A percentile compares a stretch with the other conserved stretches of the same genome.
phyloP scores from a whole-genome alignment of 2,329 filamentous ascomycete species.

The Apiospora kogelbergensis region DNA sequence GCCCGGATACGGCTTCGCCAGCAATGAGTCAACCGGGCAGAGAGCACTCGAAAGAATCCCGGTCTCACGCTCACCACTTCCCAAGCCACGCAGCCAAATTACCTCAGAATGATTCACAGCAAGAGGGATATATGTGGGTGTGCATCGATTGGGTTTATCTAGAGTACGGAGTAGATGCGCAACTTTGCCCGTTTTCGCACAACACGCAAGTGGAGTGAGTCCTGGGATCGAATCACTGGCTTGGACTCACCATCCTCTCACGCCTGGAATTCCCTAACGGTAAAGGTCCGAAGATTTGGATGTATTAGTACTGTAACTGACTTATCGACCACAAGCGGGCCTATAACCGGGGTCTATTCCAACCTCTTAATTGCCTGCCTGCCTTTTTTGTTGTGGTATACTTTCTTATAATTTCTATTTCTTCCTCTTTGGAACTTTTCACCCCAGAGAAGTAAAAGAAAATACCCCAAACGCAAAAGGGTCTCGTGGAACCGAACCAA shows the following conservation, averaged over 20 bases:
- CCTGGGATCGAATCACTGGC: neutral
- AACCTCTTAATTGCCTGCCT: constrained; percentile 5
- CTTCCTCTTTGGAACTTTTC: neutral
- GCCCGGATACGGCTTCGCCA: neutral
- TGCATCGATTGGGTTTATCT: too few species aligned
- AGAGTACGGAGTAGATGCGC: neutral
- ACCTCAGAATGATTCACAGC: neutral
- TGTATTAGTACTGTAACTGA: neutral
- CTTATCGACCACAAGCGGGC: neutral
- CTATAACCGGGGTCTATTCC: neutral
- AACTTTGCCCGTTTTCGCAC: neutral
- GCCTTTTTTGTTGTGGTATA: neutral
- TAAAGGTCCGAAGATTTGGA: neutral
- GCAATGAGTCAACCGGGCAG: constrained; percentile 6
- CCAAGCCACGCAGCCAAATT: neutral
- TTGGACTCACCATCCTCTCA: neutral
- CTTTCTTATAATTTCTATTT: neutral
- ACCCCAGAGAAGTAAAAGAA: neutral
- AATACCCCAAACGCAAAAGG: neutral
- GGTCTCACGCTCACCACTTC: neutral
- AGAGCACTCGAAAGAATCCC: neutral
- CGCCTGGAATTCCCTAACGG: neutral
- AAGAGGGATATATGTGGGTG: too few species aligned
- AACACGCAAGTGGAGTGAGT: neutral
- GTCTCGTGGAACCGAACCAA: neutral